phyloP scores from a whole-genome alignment of 73 alveolate species.

The Paramecium pentaurelia region DNA sequence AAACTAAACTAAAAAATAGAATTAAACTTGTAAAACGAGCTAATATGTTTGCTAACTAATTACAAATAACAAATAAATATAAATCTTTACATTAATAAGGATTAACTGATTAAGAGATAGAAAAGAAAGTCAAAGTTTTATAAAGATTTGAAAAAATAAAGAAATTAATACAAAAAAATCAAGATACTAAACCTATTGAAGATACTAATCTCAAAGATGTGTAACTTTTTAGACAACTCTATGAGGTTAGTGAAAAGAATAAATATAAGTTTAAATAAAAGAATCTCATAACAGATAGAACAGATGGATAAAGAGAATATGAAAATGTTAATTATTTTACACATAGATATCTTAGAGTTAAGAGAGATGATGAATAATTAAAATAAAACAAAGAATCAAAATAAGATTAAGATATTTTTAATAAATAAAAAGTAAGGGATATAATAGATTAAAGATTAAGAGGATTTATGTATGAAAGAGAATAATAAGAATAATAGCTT shows the following conservation, averaged over 20 bases:
- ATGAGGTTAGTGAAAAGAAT: background rate
- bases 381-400: background rate
- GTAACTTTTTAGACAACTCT: background rate
- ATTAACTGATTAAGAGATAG: background rate
- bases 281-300: background rate
- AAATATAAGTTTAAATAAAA: background rate
- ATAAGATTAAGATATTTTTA: background rate
- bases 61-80: background rate
- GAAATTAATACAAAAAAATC: background rate
- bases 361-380: background rate
- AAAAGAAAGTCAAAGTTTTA: background rate
- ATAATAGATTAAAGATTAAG: background rate
- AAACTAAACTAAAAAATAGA: background rate
- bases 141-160: background rate
- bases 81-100: background rate
- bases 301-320: conserved; percentile 3
- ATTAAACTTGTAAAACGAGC: background rate
- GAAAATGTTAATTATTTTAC: background rate
- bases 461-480: background rate
- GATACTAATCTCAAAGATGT: background rate
- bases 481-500: background rate
- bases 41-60: background rate
- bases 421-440: background rate
- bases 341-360: background rate
- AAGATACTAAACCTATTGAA: background rate